Base-by-base conservation (phyloP, 495 filamentous ascomycete genomes). In the Penicillium longicatenatum region DNA sequence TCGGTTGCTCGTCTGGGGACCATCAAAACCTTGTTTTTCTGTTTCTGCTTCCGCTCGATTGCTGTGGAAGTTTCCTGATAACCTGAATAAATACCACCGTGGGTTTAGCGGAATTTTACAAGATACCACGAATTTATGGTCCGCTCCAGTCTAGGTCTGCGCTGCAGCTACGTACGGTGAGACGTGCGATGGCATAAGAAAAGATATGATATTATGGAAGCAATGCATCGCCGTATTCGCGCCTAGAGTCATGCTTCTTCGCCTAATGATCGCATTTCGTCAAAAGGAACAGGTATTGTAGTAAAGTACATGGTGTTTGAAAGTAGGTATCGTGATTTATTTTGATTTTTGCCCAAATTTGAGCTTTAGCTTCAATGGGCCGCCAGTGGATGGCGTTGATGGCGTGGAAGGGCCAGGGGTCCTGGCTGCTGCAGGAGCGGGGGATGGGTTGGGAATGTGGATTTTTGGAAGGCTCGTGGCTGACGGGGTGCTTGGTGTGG, bases 291-390 rank as follows among this genome's bases (percentile, higher is more conserved):
- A 46, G n/a, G 31, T 16, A 42, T 52, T 51, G 33, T 50, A 29
- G 48, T 65, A 66, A 26, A 66, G 59, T 65, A 69, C 59, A 69
- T 61, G 57, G 54, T 44, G 16, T 50, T 11, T 22, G 50, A 46
- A 45, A 41, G 54, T 37, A 64, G 41, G 24, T 53, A 44, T 45
- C 12, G 44, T 8, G 20, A 45, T 19, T 68, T 63, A 75, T 65
- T 72, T 73, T 35, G 67, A 63, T 58, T 72, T 72, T 19, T 68
- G 64, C 52, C 70, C 73, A 48, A 79, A 66, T 52, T 79, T 79
- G 49, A 79, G 59, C 60, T 79, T 79, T 7, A 79, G 60, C 55
- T 78, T 79, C 46, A 78, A 52, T 54, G 69, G 68, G 31, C 74
- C 73, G 12, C 71, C 72, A 45, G 67, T 75, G 11, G 74, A 67